Percentiles rank a stretch among this genome's conserved stretches.
Conservation (phyloP, 2,329 filamentous ascomycete species). For the Penicillium sp. region DNA sequence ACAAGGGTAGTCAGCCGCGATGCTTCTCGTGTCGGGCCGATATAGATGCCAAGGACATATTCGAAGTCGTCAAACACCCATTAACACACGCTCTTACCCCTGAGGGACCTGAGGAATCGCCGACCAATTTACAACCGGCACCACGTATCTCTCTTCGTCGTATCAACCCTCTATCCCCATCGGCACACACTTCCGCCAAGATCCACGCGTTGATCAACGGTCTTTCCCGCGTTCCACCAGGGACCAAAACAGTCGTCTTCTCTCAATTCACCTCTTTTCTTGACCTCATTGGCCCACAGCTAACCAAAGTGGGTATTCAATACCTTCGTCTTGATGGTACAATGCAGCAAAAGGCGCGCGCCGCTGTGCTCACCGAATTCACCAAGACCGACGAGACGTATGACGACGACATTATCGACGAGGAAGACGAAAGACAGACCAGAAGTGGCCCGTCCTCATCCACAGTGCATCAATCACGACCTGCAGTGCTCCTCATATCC, state of each 20-base stretch:
- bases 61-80: constrained; percentile 81
- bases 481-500: constrained; percentile 71
- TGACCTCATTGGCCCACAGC: constrained; percentile 80
- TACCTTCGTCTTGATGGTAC: constrained; percentile 88
- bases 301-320: constrained; percentile 67
- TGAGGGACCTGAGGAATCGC: constrained; percentile 42
- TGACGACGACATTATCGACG: constrained; percentile 35
- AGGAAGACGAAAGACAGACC: constrained; percentile 28
- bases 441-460: background rate
- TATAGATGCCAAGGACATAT: constrained; percentile 80
- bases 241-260: constrained; percentile 87
- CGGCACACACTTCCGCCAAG: constrained; percentile 69
- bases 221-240: constrained; percentile 67
- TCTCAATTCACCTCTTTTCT: constrained; percentile 97
- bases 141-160: constrained; percentile 60
- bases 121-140: constrained; percentile 31
- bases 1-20: constrained; percentile 70
- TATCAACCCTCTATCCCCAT: constrained; percentile 61
- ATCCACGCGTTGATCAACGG: constrained; percentile 75
- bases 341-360: constrained; percentile 81
- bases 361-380: constrained; percentile 75
- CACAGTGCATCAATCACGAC: constrained; percentile 18
- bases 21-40: constrained; percentile 89
- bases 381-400: constrained; percentile 42
- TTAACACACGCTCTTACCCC: constrained; percentile 45